Base-by-base conservation (phyloP, 371 early-diverging fungal species). In the Mortierella sp. region DNA sequence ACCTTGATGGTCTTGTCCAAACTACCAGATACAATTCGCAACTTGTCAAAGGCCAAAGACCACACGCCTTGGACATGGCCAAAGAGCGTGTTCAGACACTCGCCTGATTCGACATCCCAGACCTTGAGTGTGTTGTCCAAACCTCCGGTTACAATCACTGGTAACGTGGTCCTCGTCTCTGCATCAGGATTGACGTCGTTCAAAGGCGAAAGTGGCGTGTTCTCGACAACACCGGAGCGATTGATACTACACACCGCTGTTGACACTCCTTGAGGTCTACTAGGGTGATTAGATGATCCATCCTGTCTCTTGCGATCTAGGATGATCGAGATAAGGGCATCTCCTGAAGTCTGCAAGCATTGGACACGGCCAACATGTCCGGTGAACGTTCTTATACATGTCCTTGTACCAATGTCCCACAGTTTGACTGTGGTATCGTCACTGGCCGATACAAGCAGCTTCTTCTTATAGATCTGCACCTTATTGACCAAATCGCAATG, bases 11-110 rank as follows among this genome's bases (percentile, higher is more conserved):
- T 87, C 21, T 90, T 87, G 66, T 98, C 99, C 60, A 95, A 90
- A 12, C 94, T 91, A 1, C 96, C 97, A 57, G 94, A 93, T 2
- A 96, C 92, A 29, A 98, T 91, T 5, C 97, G 88, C 58, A 98
- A 84, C 41, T 92, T 90, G 79, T 97, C 96, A 72, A 93, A 92
- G 3, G 94, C 94, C 27, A 93, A 60, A 0, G 92, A 87, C 88
- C 96, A 94, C 3, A 99, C 94, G 22, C 97, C 97, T 61, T 94
- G 93, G 3, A 90, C 88, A 72, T 98, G 96, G 0, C 97, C 97
- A 83, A 94, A 94, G 45, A 96, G 70, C 0, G 95, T 94, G 40
- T 91, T 86, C 3, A 95, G 67, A 46, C 95, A 94, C 47, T 88
- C 81, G 16, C 96, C 95, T 7, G 91, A 88, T 24, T 79, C 79